phyloP scores from a whole-genome alignment of 352 stramenopile species.

The Phytophthora chlamydospora region DNA sequence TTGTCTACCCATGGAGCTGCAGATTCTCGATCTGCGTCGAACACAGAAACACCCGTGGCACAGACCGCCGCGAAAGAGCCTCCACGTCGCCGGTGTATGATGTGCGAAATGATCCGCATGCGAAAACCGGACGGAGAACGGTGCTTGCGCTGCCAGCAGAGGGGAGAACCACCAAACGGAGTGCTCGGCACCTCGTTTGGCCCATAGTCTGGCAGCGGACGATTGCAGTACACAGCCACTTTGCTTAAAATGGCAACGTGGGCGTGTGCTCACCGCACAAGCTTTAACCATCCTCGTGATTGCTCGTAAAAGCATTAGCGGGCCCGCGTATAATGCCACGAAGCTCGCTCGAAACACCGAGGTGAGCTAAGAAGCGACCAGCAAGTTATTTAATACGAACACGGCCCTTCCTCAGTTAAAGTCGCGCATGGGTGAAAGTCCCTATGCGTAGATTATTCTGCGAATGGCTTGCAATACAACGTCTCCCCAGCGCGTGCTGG shows the following conservation, averaged over 20 bases:
- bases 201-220: conserved; percentile 2
- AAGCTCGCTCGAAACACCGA: too few species aligned
- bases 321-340: too few species aligned
- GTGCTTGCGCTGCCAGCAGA: conserved; percentile 48
- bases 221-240: too few species aligned
- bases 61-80: conserved; percentile 13
- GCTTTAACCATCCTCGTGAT: too few species aligned
- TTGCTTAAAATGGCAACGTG: too few species aligned
- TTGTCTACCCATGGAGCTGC: conserved; percentile 1
- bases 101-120: conserved; percentile 55
- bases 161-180: conserved; percentile 9
- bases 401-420: too few species aligned
- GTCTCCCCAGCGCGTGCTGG: conserved; percentile 22
- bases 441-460: conserved; percentile 12
- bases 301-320: too few species aligned
- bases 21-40: conserved; percentile 1
- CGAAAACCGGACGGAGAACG: conserved; percentile 44
- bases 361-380: too few species aligned
- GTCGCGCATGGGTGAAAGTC: too few species aligned
- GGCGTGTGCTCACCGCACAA: too few species aligned
- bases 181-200: conserved; percentile 4
- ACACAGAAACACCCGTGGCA: conserved; percentile 1
- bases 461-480: conserved; percentile 28
- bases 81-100: conserved; percentile 35
- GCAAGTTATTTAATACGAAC: too few species aligned